These are phyloP conservation scores for Claviceps citrina DNA, from an alignment of 2,329 filamentous ascomycete genomes.

Conservation along the genomic window DNA sequence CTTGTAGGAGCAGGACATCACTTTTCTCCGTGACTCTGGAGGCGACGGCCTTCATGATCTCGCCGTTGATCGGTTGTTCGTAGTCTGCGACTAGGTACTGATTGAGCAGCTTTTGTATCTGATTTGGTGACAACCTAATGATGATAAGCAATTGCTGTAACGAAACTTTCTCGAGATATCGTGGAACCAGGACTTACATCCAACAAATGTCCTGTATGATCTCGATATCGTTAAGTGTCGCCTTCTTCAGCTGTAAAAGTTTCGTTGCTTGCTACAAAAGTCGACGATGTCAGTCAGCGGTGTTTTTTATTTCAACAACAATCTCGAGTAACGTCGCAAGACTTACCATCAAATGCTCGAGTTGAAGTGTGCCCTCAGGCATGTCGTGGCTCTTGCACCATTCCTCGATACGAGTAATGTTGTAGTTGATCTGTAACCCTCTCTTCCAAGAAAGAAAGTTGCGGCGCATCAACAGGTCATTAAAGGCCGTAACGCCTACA, in stretches of 20 bases:
- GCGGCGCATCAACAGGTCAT: constrained; percentile 89
- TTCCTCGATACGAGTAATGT: constrained; percentile 97
- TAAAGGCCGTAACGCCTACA: constrained; percentile 95
- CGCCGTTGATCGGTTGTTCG: constrained; percentile 96
- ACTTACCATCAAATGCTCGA: constrained; percentile 88
- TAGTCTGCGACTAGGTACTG: constrained; percentile 98
- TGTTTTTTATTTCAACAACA: constrained; percentile 13
- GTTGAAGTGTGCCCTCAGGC: constrained; percentile 91
- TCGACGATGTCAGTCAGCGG: constrained; percentile 22
- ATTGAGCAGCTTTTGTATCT: constrained; percentile 97
- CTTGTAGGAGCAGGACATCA: constrained; percentile 80
- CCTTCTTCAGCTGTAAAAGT: constrained; percentile 95
- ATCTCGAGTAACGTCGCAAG: background rate
- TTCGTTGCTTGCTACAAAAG: constrained; percentile 67
- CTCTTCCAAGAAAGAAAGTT: constrained; percentile 99
- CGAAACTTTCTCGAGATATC: background rate
- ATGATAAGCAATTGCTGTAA: background rate
- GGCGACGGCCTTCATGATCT: constrained; percentile 99
- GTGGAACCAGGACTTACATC: constrained; percentile 56
- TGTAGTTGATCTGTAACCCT: constrained; percentile 98
- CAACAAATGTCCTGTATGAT: constrained; percentile 99
- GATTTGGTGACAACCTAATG: constrained; percentile 79
- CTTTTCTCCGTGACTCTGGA: constrained; percentile 96
- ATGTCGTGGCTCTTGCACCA: constrained; percentile 99
- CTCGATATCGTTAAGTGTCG: constrained; percentile 95